Evolutionary conservation across 352 stramenopile genomes (phyloP).

Genomic region (Globisporangium acanthophoron): DNA sequence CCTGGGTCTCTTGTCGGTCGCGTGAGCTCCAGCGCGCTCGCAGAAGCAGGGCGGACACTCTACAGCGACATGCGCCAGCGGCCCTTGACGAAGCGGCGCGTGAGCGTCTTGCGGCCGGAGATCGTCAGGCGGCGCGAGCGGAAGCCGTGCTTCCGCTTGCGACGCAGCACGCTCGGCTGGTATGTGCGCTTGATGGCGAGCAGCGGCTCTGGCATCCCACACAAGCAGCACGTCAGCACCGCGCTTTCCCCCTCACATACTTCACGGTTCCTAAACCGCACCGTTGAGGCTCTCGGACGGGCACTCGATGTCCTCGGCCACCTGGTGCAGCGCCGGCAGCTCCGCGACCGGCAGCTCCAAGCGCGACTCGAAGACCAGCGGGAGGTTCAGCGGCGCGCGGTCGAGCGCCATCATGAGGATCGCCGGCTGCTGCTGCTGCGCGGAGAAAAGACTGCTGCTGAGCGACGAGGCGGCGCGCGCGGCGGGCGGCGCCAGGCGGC

Average conservation of each 20-base stretch:
- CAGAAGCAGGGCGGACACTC: not conserved
- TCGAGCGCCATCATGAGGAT: slow-evolving; percentile 14
- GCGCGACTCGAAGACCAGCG: slow-evolving; percentile 15
- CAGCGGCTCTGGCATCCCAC: slow-evolving; percentile 39
- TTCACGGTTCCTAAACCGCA: not conserved
- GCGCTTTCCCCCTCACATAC: not conserved
- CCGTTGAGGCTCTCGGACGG: slow-evolving; percentile 13
- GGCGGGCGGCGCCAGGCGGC: slow-evolving; percentile 7
- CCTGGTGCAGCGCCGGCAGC: slow-evolving; percentile 14
- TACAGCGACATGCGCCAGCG: slow-evolving; percentile 84
- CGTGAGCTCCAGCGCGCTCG: too few species aligned
- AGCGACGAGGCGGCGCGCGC: slow-evolving; percentile 9
- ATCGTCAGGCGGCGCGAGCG: slow-evolving; percentile 69
- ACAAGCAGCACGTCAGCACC: not conserved
- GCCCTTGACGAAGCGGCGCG: slow-evolving; percentile 76
- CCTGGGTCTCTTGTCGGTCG: not conserved
- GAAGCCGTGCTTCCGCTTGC: slow-evolving; percentile 86
- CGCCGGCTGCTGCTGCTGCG: slow-evolving; percentile 6
- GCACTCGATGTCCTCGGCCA: slow-evolving; percentile 7
- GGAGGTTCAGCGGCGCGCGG: not conserved
- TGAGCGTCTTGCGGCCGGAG: slow-evolving; percentile 72
- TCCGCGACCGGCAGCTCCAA: slow-evolving; percentile 9
- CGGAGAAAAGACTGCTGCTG: not conserved
- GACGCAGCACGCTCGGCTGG: slow-evolving; percentile 79
- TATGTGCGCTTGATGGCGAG: slow-evolving; percentile 83